Percentiles rank a stretch among this genome's conserved stretches.
These are phyloP conservation scores for Xylaria intraflava DNA, from an alignment of 495 filamentous ascomycete genomes.

Conservation along the genomic window DNA sequence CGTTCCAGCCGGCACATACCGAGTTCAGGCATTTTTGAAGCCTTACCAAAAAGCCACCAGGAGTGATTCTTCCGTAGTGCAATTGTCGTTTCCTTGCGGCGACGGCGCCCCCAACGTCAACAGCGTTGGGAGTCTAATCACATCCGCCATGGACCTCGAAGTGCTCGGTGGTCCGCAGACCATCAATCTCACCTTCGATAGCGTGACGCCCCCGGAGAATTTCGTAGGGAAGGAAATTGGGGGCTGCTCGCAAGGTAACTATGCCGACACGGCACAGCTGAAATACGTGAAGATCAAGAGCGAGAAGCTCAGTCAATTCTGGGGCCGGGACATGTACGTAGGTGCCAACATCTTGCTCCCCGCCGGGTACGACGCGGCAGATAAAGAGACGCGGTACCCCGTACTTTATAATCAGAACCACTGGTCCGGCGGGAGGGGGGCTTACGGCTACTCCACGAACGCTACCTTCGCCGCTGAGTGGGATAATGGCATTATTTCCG, in stretches of 20 bases:
- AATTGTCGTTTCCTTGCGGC: slow-evolving; percentile 9
- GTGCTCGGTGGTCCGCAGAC: slow-evolving; percentile 4
- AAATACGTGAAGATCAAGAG: slow-evolving; percentile 11
- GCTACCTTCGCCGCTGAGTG: slow-evolving; percentile 1
- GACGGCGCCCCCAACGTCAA: slow-evolving; percentile 9
- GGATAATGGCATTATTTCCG: slow-evolving; percentile 8
- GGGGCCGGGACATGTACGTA: slow-evolving; percentile 13
- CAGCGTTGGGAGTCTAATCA: slow-evolving; percentile 9
- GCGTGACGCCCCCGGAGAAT: background rate
- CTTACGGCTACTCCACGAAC: slow-evolving; percentile 1
- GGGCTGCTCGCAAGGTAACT: slow-evolving; percentile 11
- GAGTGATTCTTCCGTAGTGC: slow-evolving; percentile 6
- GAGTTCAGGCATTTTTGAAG: slow-evolving; percentile 8
- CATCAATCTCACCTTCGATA: slow-evolving; percentile 10
- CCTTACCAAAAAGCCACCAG: slow-evolving; percentile 6
- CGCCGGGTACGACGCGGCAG: slow-evolving; percentile 5
- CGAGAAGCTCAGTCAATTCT: slow-evolving; percentile 4
- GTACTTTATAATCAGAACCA: slow-evolving; percentile 12
- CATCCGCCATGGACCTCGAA: slow-evolving; percentile 5
- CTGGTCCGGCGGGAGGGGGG: slow-evolving; percentile 5
- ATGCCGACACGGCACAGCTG: slow-evolving; percentile 1
- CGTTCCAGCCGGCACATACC: slow-evolving; percentile 5
- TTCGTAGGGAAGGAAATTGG: slow-evolving; percentile 9
- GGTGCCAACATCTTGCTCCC: slow-evolving; percentile 11
- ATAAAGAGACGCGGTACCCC: slow-evolving; percentile 9